Evolutionary conservation across 192 early-diverging fungal species (phyloP), one percentile per base, ranked within the genome.

Genomic region (Linnemannia zychae): DNA sequence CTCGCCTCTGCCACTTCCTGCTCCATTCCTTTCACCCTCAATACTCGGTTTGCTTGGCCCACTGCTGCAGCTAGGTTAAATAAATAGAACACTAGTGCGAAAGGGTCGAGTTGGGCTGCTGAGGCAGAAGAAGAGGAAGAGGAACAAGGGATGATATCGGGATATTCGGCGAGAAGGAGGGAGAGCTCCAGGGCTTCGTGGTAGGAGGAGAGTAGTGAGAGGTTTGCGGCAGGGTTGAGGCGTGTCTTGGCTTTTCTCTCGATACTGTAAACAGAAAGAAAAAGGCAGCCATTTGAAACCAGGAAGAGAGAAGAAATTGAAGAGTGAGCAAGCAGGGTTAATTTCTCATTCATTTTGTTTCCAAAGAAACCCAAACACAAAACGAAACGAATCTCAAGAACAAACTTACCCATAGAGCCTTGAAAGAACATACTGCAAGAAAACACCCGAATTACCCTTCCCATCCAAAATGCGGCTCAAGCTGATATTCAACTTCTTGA

Each of bases 381-480:
- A 20, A 9, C 4, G 9, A 12, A 17, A 20, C 20, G 40, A 3
- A 44, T 44, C 9, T 44, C 40, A 33, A 20, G 37, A 33, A 49
- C 48, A 9, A 17, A 75, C 82, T 82, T 82, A 90, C 91, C 97
- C 97, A 87, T 94, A 96, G 47, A 98, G 88, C 36, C 98, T 94
- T 18, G 98, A 93, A 83, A 97, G 96, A 16, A 97, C 94, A 82
- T 98, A 99, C 90, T 98, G 97, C 11, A 99, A 86, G 82, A 97
- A 99, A 4, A 98, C 96, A 15, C 97, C 98, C 1, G 97, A 99
- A 87, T 97, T 93, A 60, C 98, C 98, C 79, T 95, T 95, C 68
- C 96, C 94, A 79, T 93, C 91, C 53, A 96, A 33, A 37, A 79
- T 69, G 33, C 73, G 63, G n/a, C 36, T 79, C 77, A 79, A 67